Evolutionary conservation across 1,139 yeast genomes (phyloP).

Genomic region (Magnusiomyces fungicola): DNA sequence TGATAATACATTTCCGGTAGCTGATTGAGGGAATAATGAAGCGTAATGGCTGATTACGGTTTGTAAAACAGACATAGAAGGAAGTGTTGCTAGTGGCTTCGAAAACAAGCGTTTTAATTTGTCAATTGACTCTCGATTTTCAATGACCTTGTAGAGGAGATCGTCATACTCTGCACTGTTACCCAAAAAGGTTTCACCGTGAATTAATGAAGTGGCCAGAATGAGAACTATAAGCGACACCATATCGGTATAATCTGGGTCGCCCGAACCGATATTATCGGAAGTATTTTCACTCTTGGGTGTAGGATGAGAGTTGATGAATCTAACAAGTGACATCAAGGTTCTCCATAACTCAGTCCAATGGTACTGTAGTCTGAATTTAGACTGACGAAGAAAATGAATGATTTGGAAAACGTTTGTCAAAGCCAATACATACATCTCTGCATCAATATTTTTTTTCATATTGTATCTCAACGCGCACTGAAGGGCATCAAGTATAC

Average conservation of each 20-base stretch:
- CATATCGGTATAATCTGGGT: conserved; percentile 18
- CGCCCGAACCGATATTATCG: conserved; percentile 1
- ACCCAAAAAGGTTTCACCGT: conserved; percentile 30
- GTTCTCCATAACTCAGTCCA: conserved; percentile 37
- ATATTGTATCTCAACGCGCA: conserved; percentile 30
- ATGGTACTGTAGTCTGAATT: conserved; percentile 26
- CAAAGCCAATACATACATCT: conserved; percentile 28
- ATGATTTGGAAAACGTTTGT: conserved; percentile 25
- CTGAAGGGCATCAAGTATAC: conserved; percentile 31
- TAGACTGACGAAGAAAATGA: conserved; percentile 20
- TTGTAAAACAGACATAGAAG: conserved; percentile 21
- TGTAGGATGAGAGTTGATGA: conserved; percentile 21
- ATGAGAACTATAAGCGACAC: conserved; percentile 23
- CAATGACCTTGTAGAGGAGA: conserved; percentile 31
- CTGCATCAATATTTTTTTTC: conserved; percentile 28
- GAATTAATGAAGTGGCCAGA: conserved; percentile 28
- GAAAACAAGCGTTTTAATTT: conserved; percentile 18
- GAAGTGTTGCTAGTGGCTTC: conserved; percentile 15
- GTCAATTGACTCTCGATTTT: conserved; percentile 22
- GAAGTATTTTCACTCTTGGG: conserved; percentile 6
- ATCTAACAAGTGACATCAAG: conserved; percentile 26
- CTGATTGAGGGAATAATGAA: conserved; percentile 14
- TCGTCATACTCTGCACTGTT: conserved; percentile 31
- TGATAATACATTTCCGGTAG: not conserved
- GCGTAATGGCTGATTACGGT: conserved; percentile 27